Evolutionary conservation across 306 rosid species (phyloP), one percentile per base, ranked within the genome.

Genomic region (Vachellia collinsii): DNA sequence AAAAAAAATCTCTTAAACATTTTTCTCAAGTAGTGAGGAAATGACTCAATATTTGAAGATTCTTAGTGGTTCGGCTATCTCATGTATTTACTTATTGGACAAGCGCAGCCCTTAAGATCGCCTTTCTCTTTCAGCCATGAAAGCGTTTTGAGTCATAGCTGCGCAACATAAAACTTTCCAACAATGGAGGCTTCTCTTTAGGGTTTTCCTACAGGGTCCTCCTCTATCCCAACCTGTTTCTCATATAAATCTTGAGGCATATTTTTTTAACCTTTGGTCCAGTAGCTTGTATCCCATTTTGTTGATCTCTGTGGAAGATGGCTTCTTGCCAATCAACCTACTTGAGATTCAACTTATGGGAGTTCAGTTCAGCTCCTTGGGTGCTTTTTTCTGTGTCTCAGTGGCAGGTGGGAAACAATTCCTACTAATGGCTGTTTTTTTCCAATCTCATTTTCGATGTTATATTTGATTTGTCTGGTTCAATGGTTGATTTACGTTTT

Each of bases 91-190:
- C 56, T 61, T 25, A n/a, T 25, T 70, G 20, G 13, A 38, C 62
- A 81, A 83, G 98, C 94, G 88, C 83, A 36, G 94, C 98, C 95
- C 98, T 90, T 92, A 90, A 92, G 98, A 89, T 94, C 92, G 98
- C 97, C 97, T 94, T 92, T 92, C 93, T 58, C 11, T 8, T 16
- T 16, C 6, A 71, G 11, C 76, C 41, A 84, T 90, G 98, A 87
- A 92, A 94, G 96, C 94, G 91, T 89, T 75, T 94, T 79, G 97
- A 94, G 98, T 89, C 98, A 94, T 90, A 82, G 91, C 89, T 61
- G 88, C 93, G 93, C 93, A 11, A 92, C 44, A 89, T 72, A 74
- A 74, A 81, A 89, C 10, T 48, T 47, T 38, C 22, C 56, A 20
- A 19, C 2, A 6, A 14, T 56, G 77, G 87, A 85, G 80, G 86